These are phyloP conservation scores for Lachancea fermentati DNA, from an alignment of 805 yeast genomes.

Conservation along the genomic window DNA sequence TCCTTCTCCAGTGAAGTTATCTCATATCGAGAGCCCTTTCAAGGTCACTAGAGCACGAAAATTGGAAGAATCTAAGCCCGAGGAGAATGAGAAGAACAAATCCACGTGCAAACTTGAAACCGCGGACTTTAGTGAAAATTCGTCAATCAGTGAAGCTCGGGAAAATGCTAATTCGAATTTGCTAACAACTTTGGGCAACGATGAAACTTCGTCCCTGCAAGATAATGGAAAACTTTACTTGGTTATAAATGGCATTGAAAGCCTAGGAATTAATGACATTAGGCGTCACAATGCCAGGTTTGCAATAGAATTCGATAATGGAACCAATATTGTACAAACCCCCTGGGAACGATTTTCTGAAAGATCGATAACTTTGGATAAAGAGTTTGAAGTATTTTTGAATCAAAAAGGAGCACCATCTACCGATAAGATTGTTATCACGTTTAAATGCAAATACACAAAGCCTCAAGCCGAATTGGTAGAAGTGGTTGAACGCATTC, in stretches of 20 bases:
- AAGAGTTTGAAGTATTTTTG: slow-evolving; percentile 67
- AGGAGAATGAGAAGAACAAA: too few species aligned
- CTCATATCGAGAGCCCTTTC: slow-evolving; percentile 29
- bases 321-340: slow-evolving; percentile 71
- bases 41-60: slow-evolving; percentile 17
- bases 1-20: slow-evolving; percentile 11
- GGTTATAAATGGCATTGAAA: slow-evolving; percentile 41
- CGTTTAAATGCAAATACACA: slow-evolving; percentile 61
- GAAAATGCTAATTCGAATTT: too few species aligned
- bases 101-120: too few species aligned
- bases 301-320: slow-evolving; percentile 62
- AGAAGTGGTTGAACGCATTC: slow-evolving; percentile 56
- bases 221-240: slow-evolving; percentile 49
- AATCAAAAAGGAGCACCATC: slow-evolving; percentile 34
- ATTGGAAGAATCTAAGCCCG: not conserved
- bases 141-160: too few species aligned
- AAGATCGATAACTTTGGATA: slow-evolving; percentile 40
- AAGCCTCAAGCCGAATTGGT: slow-evolving; percentile 41
- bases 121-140: too few species aligned
- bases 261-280: slow-evolving; percentile 44
- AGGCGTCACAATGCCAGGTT: slow-evolving; percentile 42
- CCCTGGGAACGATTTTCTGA: slow-evolving; percentile 36
- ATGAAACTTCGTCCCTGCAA: slow-evolving; percentile 2
- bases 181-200: too few species aligned
- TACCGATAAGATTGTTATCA: slow-evolving; percentile 58